These are phyloP conservation scores for Mortierella polycephala DNA, from an alignment of 371 early-diverging fungal genomes.

Conservation along the genomic window DNA sequence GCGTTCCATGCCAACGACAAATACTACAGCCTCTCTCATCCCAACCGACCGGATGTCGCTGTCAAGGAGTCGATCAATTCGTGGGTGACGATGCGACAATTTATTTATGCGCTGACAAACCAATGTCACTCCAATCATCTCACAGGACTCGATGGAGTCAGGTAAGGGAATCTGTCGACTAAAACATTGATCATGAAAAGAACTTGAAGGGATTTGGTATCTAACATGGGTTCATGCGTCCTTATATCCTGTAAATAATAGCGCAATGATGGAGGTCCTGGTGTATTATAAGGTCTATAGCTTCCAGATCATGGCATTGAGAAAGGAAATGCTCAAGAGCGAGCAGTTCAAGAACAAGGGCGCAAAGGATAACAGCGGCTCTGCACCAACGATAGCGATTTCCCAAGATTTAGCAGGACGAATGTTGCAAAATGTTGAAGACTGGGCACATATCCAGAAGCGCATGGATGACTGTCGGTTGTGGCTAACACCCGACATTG, in stretches of 20 bases:
- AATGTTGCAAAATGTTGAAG: slow-evolving; percentile 39
- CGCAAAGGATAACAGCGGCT: slow-evolving; percentile 14
- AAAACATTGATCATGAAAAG: no score
- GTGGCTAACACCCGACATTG: slow-evolving; percentile 39
- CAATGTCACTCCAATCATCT: slow-evolving; percentile 42
- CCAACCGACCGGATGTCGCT: slow-evolving; percentile 33
- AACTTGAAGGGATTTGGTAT: not conserved
- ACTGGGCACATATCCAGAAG: slow-evolving; percentile 50
- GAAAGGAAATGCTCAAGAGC: slow-evolving; percentile 44
- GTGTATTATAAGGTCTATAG: slow-evolving; percentile 49
- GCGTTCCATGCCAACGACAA: slow-evolving; percentile 51
- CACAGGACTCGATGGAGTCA: slow-evolving; percentile 43
- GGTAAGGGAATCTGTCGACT: slow-evolving; percentile 14
- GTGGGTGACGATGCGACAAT: slow-evolving; percentile 53
- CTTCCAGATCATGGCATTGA: slow-evolving; percentile 20
- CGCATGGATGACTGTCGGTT: slow-evolving; percentile 35
- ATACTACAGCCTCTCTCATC: slow-evolving; percentile 33
- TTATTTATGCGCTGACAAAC: slow-evolving; percentile 38
- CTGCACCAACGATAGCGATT: slow-evolving; percentile 23
- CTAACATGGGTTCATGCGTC: not conserved
- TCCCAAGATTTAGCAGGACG: slow-evolving; percentile 25
- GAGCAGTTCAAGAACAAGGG: slow-evolving; percentile 34
- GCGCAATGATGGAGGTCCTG: slow-evolving; percentile 42
- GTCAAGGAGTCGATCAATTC: slow-evolving; percentile 42
- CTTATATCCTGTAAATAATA: slow-evolving; percentile 1